Percentiles rank a stretch among this genome's conserved stretches.
These are phyloP conservation scores for Didymella lethalis DNA, from an alignment of 2,329 filamentous ascomycete species.

Conservation along the genomic window DNA sequence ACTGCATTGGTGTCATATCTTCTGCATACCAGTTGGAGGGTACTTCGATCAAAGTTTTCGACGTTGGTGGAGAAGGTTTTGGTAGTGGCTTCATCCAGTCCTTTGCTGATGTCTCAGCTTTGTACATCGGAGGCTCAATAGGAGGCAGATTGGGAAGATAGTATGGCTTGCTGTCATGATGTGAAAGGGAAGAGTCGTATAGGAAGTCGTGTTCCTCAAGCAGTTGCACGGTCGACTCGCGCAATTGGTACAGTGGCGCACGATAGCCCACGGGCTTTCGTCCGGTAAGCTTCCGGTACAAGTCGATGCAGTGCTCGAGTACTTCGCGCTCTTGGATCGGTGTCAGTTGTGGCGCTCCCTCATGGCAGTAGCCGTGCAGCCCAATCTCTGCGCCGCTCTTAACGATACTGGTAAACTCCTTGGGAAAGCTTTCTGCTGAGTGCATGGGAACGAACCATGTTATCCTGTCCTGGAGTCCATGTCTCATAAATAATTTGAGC, in stretches of 20 bases:
- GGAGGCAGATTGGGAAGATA: constrained; percentile 55
- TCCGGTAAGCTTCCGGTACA: constrained; percentile 55
- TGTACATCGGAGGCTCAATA: constrained; percentile 54
- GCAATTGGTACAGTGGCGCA: constrained; percentile 61
- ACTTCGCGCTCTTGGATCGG: constrained; percentile 60
- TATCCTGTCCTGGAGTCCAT: constrained; percentile 60
- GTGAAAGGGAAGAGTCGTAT: constrained; percentile 61
- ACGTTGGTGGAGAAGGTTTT: constrained; percentile 30
- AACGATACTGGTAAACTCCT: constrained; percentile 59
- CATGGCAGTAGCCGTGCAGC: constrained; percentile 60
- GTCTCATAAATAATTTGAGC: constrained; percentile 62
- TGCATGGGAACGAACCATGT: constrained; percentile 70
- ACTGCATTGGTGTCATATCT: constrained; percentile 61
- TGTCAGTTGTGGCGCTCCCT: constrained; percentile 57
- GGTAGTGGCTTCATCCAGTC: constrained; percentile 58
- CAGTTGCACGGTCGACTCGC: constrained; percentile 58
- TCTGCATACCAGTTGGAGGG: constrained; percentile 62
- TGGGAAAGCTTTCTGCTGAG: constrained; percentile 65
- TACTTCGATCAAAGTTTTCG: constrained; percentile 55
- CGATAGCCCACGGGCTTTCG: constrained; percentile 60
- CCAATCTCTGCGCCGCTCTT: constrained; percentile 63
- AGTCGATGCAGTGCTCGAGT: constrained; percentile 56
- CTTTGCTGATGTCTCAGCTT: constrained; percentile 45
- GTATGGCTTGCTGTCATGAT: constrained; percentile 61
- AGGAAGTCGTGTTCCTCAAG: constrained; percentile 60